Conservation (phyloP, 139 green algal genomes). For the Tetraselmis chui region DNA sequence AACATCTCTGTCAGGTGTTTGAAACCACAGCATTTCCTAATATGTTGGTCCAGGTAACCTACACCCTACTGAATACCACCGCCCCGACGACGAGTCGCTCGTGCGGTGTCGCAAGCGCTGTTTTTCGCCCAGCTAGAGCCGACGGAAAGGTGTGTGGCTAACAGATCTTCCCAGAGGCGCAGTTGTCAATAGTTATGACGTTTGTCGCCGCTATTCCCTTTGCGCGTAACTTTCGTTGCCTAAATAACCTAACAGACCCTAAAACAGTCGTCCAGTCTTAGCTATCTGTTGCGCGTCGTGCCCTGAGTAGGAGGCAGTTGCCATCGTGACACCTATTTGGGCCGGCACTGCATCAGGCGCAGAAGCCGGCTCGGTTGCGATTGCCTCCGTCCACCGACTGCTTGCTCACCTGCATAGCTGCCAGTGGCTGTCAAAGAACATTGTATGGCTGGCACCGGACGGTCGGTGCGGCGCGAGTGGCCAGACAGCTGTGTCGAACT, state of each 20-base stretch:
- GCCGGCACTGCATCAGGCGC: background rate
- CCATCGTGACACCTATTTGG: conserved; percentile 44
- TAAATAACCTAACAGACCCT: background rate
- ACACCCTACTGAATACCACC: background rate
- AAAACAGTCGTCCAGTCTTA: background rate
- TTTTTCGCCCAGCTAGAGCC: conserved; percentile 31
- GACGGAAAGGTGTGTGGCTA: conserved; percentile 40
- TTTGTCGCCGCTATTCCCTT: background rate
- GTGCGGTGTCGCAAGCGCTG: conserved; percentile 39
- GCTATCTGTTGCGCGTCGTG: background rate
- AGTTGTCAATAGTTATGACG: too few relatives aligned
- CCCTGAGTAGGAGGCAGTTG: conserved; percentile 30
- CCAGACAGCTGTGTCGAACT: background rate
- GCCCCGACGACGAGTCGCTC: too few relatives aligned
- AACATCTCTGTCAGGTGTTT: too few relatives aligned
- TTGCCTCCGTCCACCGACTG: conserved; percentile 22
- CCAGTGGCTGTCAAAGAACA: conserved; percentile 58
- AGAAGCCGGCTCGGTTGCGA: conserved; percentile 13
- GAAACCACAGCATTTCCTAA: conserved; percentile 2
- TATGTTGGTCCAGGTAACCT: background rate
- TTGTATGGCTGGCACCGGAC: conserved; percentile 62
- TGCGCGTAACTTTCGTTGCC: background rate
- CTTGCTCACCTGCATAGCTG: conserved; percentile 30
- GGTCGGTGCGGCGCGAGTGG: conserved; percentile 27
- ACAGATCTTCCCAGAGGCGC: background rate